These are phyloP conservation scores for Epichloe sylvatica DNA, from an alignment of 2,329 filamentous ascomycete genomes.

Conservation along the genomic window DNA sequence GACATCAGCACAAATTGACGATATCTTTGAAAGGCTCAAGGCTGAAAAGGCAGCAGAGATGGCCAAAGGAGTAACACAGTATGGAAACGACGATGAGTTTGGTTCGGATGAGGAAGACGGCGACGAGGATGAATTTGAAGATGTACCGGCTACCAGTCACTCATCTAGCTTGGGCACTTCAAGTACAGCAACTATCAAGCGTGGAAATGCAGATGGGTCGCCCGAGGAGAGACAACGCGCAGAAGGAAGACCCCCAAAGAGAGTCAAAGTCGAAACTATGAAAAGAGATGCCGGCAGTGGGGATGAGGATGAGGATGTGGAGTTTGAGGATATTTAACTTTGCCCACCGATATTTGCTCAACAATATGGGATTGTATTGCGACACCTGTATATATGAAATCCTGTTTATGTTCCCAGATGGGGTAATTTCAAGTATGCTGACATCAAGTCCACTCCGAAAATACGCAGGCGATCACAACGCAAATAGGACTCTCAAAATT, in stretches of 20 bases:
- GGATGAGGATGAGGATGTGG: conserved; percentile 39
- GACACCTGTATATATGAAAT: no score
- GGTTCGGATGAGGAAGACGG: conserved; percentile 23
- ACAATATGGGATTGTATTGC: no score
- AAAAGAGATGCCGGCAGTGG: conserved; percentile 29
- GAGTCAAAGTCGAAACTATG: conserved; percentile 43
- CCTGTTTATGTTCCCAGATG: no score
- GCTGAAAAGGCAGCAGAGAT: conserved; percentile 40
- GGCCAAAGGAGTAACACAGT: conserved; percentile 16
- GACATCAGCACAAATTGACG: conserved; percentile 46
- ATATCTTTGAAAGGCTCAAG: conserved; percentile 53
- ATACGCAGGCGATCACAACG: no score
- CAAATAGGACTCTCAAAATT: no score
- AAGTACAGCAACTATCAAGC: conserved; percentile 19
- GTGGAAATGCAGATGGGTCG: conserved; percentile 17
- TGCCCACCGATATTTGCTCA: no score
- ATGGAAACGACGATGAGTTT: conserved; percentile 21
- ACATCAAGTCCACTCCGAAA: no score
- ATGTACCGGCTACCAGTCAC: conserved; percentile 28
- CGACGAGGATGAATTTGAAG: conserved; percentile 35
- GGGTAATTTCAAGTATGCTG: no score
- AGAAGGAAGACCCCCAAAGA: conserved; percentile 14
- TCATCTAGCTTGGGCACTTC: conserved; percentile 20
- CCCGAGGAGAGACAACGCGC: conserved; percentile 3
- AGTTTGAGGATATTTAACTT: conserved; percentile 42